A percentile compares a stretch with the other conserved stretches of the same genome.
These are phyloP conservation scores for Aspergillus fumigatiaffinis DNA, from an alignment of 2,329 filamentous ascomycete species.

Conservation along the genomic window DNA sequence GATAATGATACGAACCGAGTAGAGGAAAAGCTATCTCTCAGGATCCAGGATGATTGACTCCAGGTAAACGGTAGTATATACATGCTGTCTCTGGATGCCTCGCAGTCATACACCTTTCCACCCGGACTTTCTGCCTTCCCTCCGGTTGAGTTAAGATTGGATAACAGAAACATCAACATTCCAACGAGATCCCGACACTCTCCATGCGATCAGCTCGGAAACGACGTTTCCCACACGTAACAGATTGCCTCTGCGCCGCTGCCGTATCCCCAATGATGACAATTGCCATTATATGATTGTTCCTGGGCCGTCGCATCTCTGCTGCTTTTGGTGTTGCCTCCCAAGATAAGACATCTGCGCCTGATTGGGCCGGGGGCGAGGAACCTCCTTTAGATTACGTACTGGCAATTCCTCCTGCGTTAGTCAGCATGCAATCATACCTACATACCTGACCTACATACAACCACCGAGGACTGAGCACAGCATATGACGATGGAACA, in stretches of 20 bases:
- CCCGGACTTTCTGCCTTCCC: neutral
- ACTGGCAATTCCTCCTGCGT: conserved; percentile 13
- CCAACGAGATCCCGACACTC: conserved; percentile 12
- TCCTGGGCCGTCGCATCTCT: neutral
- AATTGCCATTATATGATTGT: neutral
- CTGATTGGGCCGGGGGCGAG: conserved; percentile 28
- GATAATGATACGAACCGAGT: neutral
- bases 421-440: neutral
- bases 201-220: conserved; percentile 7
- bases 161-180: conserved; percentile 7
- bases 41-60: neutral
- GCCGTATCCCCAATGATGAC: conserved; percentile 5
- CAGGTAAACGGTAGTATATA: neutral
- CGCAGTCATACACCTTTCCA: neutral
- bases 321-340: conserved; percentile 9
- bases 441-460: neutral
- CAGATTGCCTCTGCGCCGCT: conserved; percentile 14
- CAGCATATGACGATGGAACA: neutral
- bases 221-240: conserved; percentile 26
- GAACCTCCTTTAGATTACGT: conserved; percentile 30
- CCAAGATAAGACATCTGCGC: conserved; percentile 25
- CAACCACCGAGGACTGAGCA: neutral
- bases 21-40: neutral
- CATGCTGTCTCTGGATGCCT: neutral
- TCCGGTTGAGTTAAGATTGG: neutral